Percentiles rank a stretch among this genome's conserved stretches.
Conservation (phyloP, 176 grass and related monocot genomes). For the Eleusine indica region DNA sequence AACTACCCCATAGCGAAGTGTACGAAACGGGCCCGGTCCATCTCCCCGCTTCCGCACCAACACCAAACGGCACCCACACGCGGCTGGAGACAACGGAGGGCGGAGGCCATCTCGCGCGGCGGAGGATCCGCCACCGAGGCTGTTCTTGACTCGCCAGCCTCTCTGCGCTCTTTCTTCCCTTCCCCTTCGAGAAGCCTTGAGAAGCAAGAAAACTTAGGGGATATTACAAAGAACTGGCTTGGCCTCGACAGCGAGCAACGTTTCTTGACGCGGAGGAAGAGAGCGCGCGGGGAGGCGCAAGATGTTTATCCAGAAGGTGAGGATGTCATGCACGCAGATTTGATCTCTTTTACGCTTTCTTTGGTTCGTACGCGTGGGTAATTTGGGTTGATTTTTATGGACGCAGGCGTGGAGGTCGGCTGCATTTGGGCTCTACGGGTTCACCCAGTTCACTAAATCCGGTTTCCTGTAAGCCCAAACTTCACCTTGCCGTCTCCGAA, state of each 20-base stretch:
- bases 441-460: constrained; percentile 94
- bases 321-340: background rate
- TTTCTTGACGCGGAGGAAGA: constrained; percentile 8
- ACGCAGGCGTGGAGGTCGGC: constrained; percentile 79
- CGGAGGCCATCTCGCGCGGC: constrained; percentile 34
- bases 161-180: background rate
- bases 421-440: constrained; percentile 86
- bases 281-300: background rate
- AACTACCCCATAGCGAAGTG: background rate
- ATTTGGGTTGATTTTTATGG: constrained; percentile 11
- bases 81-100: background rate
- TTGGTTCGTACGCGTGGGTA: background rate
- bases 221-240: background rate
- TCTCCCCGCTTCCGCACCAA: background rate
- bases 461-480: constrained; percentile 64
- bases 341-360: background rate
- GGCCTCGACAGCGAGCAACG: background rate
- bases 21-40: background rate
- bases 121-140: constrained; percentile 49
- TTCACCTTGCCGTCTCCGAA: background rate
- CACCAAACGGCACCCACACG: background rate
- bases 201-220: background rate
- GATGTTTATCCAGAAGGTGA: constrained; percentile 87
- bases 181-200: background rate
- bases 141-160: background rate